Evolutionary conservation across 768 basidiomycete genomes (phyloP).

Genomic region (Xanthoconium purpureum): DNA sequence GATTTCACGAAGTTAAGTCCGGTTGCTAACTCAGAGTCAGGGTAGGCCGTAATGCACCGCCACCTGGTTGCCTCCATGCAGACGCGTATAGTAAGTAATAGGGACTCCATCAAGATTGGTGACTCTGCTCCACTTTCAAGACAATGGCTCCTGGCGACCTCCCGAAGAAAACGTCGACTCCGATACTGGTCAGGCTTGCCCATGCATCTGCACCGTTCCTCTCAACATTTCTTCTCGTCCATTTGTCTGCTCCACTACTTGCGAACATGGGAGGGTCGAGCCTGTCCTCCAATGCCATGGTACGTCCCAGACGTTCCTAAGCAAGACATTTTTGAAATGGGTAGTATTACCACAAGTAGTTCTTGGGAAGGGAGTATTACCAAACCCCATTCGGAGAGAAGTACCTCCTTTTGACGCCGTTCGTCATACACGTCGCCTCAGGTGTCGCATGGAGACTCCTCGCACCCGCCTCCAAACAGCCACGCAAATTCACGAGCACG

Average conservation of each 20-base stretch:
- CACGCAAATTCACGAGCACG: slow-evolving; percentile 37
- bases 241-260: slow-evolving; percentile 69
- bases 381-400: slow-evolving; percentile 69
- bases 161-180: slow-evolving; percentile 1
- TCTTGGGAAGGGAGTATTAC: slow-evolving; percentile 84
- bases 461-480: slow-evolving; percentile 31
- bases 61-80: no score
- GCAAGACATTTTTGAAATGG: no score
- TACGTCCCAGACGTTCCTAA: slow-evolving; percentile 29
- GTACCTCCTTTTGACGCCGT: slow-evolving; percentile 62
- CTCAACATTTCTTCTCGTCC: slow-evolving; percentile 68
- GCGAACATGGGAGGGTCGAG: slow-evolving; percentile 70
- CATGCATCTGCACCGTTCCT: slow-evolving; percentile 78
- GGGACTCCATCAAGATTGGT: no score
- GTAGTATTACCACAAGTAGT: slow-evolving; percentile 35
- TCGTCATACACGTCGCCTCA: slow-evolving; percentile 61
- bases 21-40: no score
- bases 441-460: slow-evolving; percentile 59
- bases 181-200: slow-evolving; percentile 51
- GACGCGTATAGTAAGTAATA: no score
- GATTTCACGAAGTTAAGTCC: no score
- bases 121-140: background rate
- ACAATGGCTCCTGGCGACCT: slow-evolving; percentile 3
- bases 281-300: slow-evolving; percentile 73
- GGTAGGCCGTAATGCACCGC: no score